Conservation (phyloP, 192 early-diverging fungal species). For the Gryganskiella cystojenkinii region DNA sequence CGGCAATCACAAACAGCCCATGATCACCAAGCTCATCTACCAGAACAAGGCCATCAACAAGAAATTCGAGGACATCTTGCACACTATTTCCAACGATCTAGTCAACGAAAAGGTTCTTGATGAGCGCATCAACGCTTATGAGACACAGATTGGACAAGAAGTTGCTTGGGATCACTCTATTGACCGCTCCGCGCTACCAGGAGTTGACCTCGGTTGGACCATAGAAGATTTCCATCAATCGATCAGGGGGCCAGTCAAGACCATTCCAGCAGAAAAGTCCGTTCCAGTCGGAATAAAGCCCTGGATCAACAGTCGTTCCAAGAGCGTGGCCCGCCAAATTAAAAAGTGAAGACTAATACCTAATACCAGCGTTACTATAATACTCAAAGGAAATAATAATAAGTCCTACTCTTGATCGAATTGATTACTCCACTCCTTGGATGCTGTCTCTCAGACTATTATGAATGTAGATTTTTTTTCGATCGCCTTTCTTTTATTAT, state of each 20-base stretch:
- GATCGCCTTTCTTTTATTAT: no score
- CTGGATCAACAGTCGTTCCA: constrained; percentile 10
- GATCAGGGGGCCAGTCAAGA: constrained; percentile 3
- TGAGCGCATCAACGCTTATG: constrained; percentile 32
- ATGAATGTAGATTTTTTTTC: no score
- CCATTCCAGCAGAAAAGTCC: no score
- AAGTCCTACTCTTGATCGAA: no score
- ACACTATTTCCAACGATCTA: constrained; percentile 23
- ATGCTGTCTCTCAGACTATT: no score
- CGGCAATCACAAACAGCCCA: not conserved
- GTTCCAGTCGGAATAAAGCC: no score
- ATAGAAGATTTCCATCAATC: constrained; percentile 1
- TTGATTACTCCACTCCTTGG: no score
- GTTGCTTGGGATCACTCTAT: constrained; percentile 43
- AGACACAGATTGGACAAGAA: constrained; percentile 32
- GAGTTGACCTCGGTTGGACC: not conserved
- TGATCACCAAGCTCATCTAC: constrained; percentile 38
- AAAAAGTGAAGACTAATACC: no score
- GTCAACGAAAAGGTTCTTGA: constrained; percentile 14
- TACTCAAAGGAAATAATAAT: no score
- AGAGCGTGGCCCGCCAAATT: constrained; percentile 7
- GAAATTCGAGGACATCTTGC: constrained; percentile 27
- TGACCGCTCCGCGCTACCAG: constrained; percentile 9
- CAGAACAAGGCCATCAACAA: constrained; percentile 29
- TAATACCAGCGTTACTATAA: no score